Conservation (phyloP, 331 rosid species). For the Malus hybrid region DNA sequence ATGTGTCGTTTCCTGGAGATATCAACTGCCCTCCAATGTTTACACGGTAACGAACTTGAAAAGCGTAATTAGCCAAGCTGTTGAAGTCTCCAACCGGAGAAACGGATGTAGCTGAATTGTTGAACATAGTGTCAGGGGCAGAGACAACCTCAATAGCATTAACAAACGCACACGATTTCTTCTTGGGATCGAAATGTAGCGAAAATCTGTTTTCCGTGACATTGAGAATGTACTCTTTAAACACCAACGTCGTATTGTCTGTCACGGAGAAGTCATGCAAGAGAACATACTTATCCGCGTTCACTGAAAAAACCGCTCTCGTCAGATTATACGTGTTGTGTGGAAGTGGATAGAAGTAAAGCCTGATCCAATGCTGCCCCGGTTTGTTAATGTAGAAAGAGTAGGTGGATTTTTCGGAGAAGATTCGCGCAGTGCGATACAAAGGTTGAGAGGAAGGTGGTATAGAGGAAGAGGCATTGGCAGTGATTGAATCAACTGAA, state of each 20-base stretch:
- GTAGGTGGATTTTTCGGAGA: conserved; percentile 43
- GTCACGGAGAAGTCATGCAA: conserved; percentile 44
- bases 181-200: conserved; percentile 50
- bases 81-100: conserved; percentile 31
- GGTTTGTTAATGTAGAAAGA: conserved; percentile 48
- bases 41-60: conserved; percentile 50
- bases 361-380: conserved; percentile 69
- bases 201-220: conserved; percentile 41
- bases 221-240: conserved; percentile 60
- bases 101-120: conserved; percentile 36
- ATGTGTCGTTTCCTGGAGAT: conserved; percentile 38
- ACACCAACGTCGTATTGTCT: conserved; percentile 22
- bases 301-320: conserved; percentile 48
- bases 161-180: conserved; percentile 32
- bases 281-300: conserved; percentile 43
- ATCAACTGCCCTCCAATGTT: conserved; percentile 64
- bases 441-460: conserved; percentile 42
- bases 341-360: conserved; percentile 64
- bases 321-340: conserved; percentile 43
- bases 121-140: conserved; percentile 51
- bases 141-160: conserved; percentile 62
- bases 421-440: conserved; percentile 41
- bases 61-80: conserved; percentile 32
- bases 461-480: conserved; percentile 12
- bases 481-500: conserved; percentile 30